These are phyloP conservation scores for Dioscorea zingiberensis DNA, from an alignment of 106 monocot genomes.

Conservation along the genomic window DNA sequence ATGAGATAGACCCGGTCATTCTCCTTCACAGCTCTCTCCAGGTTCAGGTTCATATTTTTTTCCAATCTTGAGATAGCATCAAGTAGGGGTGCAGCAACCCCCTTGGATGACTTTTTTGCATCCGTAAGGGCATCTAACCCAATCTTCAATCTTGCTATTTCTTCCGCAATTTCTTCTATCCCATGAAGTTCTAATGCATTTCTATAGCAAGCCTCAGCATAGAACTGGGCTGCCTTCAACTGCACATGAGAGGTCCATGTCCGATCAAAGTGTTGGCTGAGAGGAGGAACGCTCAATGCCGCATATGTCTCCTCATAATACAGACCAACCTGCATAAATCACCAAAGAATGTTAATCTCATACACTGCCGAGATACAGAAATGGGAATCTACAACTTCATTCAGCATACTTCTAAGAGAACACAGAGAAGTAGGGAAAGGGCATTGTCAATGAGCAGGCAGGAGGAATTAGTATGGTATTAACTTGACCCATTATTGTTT, in stretches of 20 bases:
- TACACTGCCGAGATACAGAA: background rate
- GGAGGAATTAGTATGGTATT: too few species aligned
- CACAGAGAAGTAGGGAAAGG: background rate
- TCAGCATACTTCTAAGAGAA: background rate
- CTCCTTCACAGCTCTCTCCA: constrained; percentile 51
- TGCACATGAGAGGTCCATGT: constrained; percentile 57
- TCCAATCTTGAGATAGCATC: constrained; percentile 46
- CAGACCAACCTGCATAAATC: constrained; percentile 40
- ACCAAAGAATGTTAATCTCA: background rate
- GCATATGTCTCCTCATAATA: constrained; percentile 55
- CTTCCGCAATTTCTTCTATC: constrained; percentile 54
- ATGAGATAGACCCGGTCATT: constrained; percentile 56
- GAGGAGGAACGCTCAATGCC: constrained; percentile 31
- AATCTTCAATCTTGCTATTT: constrained; percentile 47
- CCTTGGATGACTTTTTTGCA: constrained; percentile 42
- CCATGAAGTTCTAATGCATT: constrained; percentile 40
- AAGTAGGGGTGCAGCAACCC: constrained; percentile 40
- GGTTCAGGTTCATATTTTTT: constrained; percentile 30
- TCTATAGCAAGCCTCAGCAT: constrained; percentile 57
- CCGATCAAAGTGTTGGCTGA: constrained; percentile 49
- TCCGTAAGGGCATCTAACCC: constrained; percentile 32
- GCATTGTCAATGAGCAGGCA: too few species aligned
- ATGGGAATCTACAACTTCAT: too few species aligned
- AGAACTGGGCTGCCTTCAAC: constrained; percentile 57
- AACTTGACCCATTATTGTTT: too few species aligned